Conservation (phyloP, 2,329 filamentous ascomycete species). For the Phaeomoniella chlamydospora region DNA sequence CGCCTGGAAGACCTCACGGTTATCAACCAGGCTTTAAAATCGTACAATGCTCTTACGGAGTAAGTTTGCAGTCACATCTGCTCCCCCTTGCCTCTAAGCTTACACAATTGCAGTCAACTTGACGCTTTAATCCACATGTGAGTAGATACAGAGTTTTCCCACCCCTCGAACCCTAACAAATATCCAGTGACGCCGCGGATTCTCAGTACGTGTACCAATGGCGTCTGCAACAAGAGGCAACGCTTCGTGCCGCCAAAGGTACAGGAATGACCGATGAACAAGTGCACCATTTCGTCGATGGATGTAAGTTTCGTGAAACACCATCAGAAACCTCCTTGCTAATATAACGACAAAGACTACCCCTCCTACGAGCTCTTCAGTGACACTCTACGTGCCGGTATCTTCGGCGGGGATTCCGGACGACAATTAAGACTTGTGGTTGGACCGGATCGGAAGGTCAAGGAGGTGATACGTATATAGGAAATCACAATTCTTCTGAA, state of each 20-base stretch:
- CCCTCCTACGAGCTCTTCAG: constrained; percentile 59
- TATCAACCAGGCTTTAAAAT: constrained; percentile 42
- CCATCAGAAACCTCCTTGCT: background rate
- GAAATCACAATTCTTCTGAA: background rate
- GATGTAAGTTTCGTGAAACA: constrained; percentile 29
- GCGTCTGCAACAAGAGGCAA: constrained; percentile 67
- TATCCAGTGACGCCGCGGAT: constrained; percentile 51
- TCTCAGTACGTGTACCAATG: constrained; percentile 67
- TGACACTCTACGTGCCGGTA: constrained; percentile 41
- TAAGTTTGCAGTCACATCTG: constrained; percentile 12
- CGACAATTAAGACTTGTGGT: constrained; percentile 50
- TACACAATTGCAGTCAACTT: constrained; percentile 26
- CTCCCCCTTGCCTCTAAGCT: background rate
- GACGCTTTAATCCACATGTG: constrained; percentile 52
- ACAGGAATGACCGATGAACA: constrained; percentile 72
- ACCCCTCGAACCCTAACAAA: constrained; percentile 1
- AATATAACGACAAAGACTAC: constrained; percentile 34
- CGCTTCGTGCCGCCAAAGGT: constrained; percentile 50
- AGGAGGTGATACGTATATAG: constrained; percentile 38
- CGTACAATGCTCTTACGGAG: constrained; percentile 46
- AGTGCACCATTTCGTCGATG: constrained; percentile 61
- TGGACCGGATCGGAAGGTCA: constrained; percentile 44
- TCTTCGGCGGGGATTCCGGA: constrained; percentile 34
- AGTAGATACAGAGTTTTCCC: constrained; percentile 10
- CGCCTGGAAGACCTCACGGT: constrained; percentile 40